Conservation (phyloP, 768 basidiomycete species). For the Pisolithus orientalis region DNA sequence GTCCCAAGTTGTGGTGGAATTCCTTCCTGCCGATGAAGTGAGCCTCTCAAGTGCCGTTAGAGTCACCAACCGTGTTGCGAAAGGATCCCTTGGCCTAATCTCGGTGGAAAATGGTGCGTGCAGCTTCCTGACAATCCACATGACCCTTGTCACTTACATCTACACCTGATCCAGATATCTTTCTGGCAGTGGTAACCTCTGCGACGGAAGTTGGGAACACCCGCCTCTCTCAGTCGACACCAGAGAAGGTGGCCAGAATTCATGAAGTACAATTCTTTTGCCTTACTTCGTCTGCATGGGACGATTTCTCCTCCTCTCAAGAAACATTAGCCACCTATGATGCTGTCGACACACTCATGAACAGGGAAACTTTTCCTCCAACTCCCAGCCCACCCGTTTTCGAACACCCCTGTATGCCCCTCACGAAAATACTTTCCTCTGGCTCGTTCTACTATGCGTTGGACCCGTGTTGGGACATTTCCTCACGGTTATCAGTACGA, state of each 20-base stretch:
- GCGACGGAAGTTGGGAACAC: slow-evolving; percentile 73
- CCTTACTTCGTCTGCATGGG: slow-evolving; percentile 79
- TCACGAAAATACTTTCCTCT: slow-evolving; percentile 86
- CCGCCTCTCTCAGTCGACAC: slow-evolving; percentile 46
- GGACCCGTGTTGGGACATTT: slow-evolving; percentile 83
- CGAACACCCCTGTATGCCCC: slow-evolving; percentile 86
- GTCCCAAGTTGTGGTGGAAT: slow-evolving; percentile 79
- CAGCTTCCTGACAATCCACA: slow-evolving; percentile 1
- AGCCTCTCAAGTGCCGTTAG: slow-evolving; percentile 58
- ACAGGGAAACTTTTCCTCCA: slow-evolving; percentile 41
- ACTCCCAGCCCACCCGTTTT: slow-evolving; percentile 46
- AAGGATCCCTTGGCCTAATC: slow-evolving; percentile 82
- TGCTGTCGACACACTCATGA: slow-evolving; percentile 37
- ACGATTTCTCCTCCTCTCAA: slow-evolving; percentile 52
- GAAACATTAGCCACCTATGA: slow-evolving; percentile 58
- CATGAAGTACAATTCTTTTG: slow-evolving; percentile 88
- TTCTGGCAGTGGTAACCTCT: slow-evolving; percentile 75
- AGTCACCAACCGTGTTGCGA: slow-evolving; percentile 64
- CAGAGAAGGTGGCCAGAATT: slow-evolving; percentile 75
- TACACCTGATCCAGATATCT: slow-evolving; percentile 52
- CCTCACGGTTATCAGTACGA: slow-evolving; percentile 71
- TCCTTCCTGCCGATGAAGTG: slow-evolving; percentile 66
- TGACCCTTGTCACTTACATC: slow-evolving; percentile 4
- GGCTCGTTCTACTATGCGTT: slow-evolving; percentile 92
- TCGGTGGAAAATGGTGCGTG: slow-evolving; percentile 60